A percentile compares a stretch with the other conserved stretches of the same genome.
These are phyloP conservation scores for Pholiota adiposa DNA, from an alignment of 1,284 basidiomycete species.

Conservation along the genomic window DNA sequence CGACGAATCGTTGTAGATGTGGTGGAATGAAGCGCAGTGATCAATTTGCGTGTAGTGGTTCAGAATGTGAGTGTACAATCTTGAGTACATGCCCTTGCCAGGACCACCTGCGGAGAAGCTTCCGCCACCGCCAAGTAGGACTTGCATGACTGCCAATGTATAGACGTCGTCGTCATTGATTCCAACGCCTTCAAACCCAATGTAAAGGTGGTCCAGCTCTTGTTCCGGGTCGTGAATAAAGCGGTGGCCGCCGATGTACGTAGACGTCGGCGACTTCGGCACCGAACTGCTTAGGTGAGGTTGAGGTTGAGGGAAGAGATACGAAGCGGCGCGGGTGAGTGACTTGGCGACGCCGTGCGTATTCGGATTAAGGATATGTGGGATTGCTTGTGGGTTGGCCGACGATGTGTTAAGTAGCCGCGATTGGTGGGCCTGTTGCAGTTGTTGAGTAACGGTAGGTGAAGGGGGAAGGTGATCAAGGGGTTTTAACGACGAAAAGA, in stretches of 20 bases:
- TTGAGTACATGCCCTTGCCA: conserved; percentile 99
- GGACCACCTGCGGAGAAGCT: conserved; percentile 96
- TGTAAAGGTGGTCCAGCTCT: conserved; percentile 93
- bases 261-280: conserved; percentile 51
- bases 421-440: conserved; percentile 21
- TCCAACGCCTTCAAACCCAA: conserved; percentile 91
- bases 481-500: conserved; percentile 77
- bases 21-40: conserved; percentile 97
- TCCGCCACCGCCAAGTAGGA: conserved; percentile 93
- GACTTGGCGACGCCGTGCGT: conserved; percentile 64
- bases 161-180: conserved; percentile 96
- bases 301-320: conserved; percentile 58
- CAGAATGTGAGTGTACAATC: conserved; percentile 96
- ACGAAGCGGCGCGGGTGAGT: conserved; percentile 75
- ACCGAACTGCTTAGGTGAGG: conserved; percentile 26
- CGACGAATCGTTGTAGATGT: conserved; percentile 95
- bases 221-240: conserved; percentile 72
- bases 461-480: conserved; percentile 27
- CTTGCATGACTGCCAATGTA: conserved; percentile 92
- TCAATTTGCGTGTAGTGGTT: conserved; percentile 95
- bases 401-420: conserved; percentile 14
- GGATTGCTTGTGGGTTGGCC: conserved; percentile 38
- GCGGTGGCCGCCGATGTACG: conserved; percentile 86
- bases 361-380: conserved; percentile 59
- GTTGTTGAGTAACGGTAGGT: conserved; percentile 35